phyloP scores from a whole-genome alignment of 2,329 filamentous ascomycete genomes.

The Aaosphaeria arxii region DNA sequence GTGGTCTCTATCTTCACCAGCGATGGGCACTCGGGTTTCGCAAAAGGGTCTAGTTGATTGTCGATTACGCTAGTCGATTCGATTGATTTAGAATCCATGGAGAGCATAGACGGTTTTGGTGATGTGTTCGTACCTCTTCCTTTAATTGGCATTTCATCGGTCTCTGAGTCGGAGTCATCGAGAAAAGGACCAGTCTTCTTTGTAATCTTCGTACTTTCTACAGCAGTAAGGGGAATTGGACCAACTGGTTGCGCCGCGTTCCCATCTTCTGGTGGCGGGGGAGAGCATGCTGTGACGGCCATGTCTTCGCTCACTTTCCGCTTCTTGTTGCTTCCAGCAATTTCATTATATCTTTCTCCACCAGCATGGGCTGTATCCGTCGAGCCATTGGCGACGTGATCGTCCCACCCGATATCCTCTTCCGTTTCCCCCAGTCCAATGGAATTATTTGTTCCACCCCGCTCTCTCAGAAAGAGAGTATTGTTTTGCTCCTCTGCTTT shows the following conservation, averaged over 20 bases:
- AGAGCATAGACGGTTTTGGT: background rate
- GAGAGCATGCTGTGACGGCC: constrained; percentile 39
- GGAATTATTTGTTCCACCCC: constrained; percentile 16
- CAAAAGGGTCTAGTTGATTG: background rate
- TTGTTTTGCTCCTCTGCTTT: constrained; percentile 45
- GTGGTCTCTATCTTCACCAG: constrained; percentile 45
- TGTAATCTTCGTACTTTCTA: background rate
- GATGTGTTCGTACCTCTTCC: constrained; percentile 15
- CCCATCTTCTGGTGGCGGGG: constrained; percentile 18
- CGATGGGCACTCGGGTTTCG: background rate
- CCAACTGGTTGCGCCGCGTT: background rate
- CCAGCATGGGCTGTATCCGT: constrained; percentile 10
- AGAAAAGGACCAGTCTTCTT: constrained; percentile 62
- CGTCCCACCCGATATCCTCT: constrained; percentile 27
- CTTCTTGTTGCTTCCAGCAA: constrained; percentile 40
- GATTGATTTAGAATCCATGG: background rate
- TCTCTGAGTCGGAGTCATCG: constrained; percentile 65
- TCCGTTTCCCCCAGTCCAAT: constrained; percentile 18
- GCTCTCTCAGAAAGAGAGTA: constrained; percentile 36
- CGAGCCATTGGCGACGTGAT: constrained; percentile 10
- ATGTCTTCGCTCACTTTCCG: constrained; percentile 37
- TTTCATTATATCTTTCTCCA: constrained; percentile 43
- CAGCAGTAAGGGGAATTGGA: background rate
- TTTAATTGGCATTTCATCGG: constrained; percentile 24
- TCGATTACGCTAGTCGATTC: background rate